Evolutionary conservation across 2,329 filamentous ascomycete genomes (phyloP).

Genomic region (Aspergillus japonicus): DNA sequence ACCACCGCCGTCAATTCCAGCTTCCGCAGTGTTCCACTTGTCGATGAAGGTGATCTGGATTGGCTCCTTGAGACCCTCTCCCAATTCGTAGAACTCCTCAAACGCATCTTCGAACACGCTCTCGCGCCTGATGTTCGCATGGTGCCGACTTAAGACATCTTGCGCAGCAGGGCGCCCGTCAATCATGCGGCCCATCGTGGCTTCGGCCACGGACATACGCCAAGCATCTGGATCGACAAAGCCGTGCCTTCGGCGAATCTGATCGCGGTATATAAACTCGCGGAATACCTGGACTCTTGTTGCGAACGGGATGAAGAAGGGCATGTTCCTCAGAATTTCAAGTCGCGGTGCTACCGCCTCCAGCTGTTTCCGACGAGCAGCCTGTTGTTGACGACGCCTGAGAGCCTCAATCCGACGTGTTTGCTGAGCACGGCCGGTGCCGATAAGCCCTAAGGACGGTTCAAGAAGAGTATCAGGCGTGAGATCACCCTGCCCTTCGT

Average conservation of each 20-base stretch:
- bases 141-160: conserved; percentile 57
- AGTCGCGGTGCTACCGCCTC: conserved; percentile 80
- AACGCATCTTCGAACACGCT: conserved; percentile 84
- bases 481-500: conserved; percentile 52
- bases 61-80: conserved; percentile 83
- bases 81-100: conserved; percentile 75
- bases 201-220: conserved; percentile 61
- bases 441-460: conserved; percentile 47
- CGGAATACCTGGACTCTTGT: conserved; percentile 90
- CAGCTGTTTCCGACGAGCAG: conserved; percentile 67
- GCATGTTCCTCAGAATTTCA: conserved; percentile 92
- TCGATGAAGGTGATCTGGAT: conserved; percentile 97
- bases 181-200: conserved; percentile 37
- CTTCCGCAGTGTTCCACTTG: conserved; percentile 79
- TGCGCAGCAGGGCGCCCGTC: conserved; percentile 41
- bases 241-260: conserved; percentile 67
- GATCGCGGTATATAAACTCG: conserved; percentile 85
- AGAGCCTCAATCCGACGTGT: conserved; percentile 62
- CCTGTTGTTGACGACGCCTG: conserved; percentile 63
- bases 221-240: conserved; percentile 71
- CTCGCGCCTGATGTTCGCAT: conserved; percentile 75
- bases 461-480: conserved; percentile 37
- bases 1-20: conserved; percentile 93
- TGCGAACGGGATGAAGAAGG: conserved; percentile 91
- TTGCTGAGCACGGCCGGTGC: conserved; percentile 61